These are phyloP conservation scores for Pichia eremophila DNA, from an alignment of 805 yeast species.

Conservation along the genomic window DNA sequence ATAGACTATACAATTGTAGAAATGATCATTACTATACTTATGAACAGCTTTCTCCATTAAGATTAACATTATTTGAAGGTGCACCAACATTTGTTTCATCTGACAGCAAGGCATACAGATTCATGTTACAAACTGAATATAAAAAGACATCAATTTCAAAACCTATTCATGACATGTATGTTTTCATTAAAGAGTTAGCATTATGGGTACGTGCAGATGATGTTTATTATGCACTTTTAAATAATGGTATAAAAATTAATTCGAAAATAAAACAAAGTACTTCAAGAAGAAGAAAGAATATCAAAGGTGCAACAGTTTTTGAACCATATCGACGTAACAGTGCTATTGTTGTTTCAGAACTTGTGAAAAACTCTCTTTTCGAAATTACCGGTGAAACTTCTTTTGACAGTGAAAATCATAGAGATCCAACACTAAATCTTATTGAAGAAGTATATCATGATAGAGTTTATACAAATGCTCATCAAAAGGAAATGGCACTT, in stretches of 20 bases:
- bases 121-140: conserved; percentile 6
- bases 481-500: conserved; percentile 1
- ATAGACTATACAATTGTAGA: conserved; percentile 39
- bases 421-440: background rate
- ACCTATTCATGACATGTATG: conserved; percentile 1
- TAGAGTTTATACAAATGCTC: background rate
- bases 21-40: conserved; percentile 47
- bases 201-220: conserved; percentile 4
- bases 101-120: background rate
- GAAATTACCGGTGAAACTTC: conserved; percentile 1
- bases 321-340: background rate
- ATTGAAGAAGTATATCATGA: conserved; percentile 2
- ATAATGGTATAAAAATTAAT: background rate
- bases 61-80: conserved; percentile 46
- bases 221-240: background rate
- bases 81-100: conserved; percentile 49
- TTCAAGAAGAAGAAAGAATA: background rate
- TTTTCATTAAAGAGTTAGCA: conserved; percentile 2
- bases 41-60: conserved; percentile 44
- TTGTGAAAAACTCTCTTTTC: background rate
- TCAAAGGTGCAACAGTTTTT: background rate
- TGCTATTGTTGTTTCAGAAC: background rate
- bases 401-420: background rate
- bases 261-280: background rate
- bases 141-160: background rate